Evolutionary conservation across 2,329 filamentous ascomycete species (phyloP), one percentile per base, ranked within the genome.

Genomic region (Ciborinia camelliae): DNA sequence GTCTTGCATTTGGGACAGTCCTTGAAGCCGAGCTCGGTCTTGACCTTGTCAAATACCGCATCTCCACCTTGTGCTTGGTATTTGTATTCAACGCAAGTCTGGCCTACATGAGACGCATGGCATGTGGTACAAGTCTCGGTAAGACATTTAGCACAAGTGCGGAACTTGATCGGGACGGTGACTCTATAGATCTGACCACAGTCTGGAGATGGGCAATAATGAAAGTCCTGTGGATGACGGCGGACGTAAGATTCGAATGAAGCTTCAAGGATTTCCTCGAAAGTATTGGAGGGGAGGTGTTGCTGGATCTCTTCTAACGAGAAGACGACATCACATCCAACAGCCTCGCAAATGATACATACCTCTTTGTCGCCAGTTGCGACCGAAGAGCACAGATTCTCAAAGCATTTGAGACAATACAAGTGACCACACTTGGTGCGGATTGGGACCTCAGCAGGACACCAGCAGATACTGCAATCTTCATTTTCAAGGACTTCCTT

Each of bases 361-460:
- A 67, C 28, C 15, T 72, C 63, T 12, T 71, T 66, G 0, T 72
- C 71, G 0, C 73, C 74, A 23, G 37, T 37, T 14, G 30, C 20
- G 4, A 67, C 65, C 6, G 68, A 68, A 3, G 64, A 62, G 63
- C 76, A 77, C 10, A 77, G 67, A 48, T 71, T 69, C 54, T 74
- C 70, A 55, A 82, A 80, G 67, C 80, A 82, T 26, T 74, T 72
- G 0, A 68, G 65, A 68, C 80, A 82, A 66, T 81, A 82, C 14
- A 73, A 47, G 65, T 63, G 62, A 10, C 32, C 20, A 32, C 62
- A 63, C 3, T n/a, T n/a, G 2, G 52, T 63, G 2, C 43, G 41
- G 18, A 63, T 3, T 32, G 62, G 62, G 32, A 2, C 4, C 32
- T 58, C 52, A 18, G 62, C 32, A 30, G 45, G 23, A 58, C 12